Base-by-base conservation (phyloP, 169 alveolate genomes). In the Plasmodium yoelii region DNA sequence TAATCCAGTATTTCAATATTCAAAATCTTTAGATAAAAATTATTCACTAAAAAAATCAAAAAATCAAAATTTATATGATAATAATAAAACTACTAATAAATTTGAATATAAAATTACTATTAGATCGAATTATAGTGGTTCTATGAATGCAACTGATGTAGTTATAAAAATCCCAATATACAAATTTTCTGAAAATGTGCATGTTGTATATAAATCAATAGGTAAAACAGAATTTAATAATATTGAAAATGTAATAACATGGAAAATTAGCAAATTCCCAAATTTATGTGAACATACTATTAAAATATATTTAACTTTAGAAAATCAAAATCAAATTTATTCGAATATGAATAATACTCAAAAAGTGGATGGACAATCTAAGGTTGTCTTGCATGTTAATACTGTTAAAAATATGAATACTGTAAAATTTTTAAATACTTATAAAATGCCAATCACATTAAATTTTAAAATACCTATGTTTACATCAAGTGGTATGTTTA, bases 391-490 rank as follows among this genome's bases (percentile, higher is more conserved):
- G 49, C 88, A 75, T 51, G 75, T 75, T 12, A 73, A 75, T 57
- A 75, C 63, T 49, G 61, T 75, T 63, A 75, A 75, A 42, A 75
- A 75, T 63, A 75, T 75, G 88, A 75, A 75, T 57, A 75, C 88
- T 5, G 88, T 75, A 0, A 75, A 75, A 56, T 75, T 75, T 60
- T 75, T 75, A 75, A 75, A 75, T 24, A 57, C 88, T 12, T 75
- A 75, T 53, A 75, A 75, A 61, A 63, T 75, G 75, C 95, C 95
- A 15, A 87, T 93, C 26, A 90, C 91, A 46, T 24, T 93, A 22
- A 65, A 87, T 18, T 93, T 90, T 77, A 93, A 93, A 88, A 90
- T 87, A 15, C 94, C 95, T 26, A 88, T 87, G 94, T 93, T 59
- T 26, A 90, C 91, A 1, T 84, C 91, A 13, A 84, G 87, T 47